These are phyloP conservation scores for Colletotrichum cuscutae DNA, from an alignment of 2,329 filamentous ascomycete genomes.

Conservation along the genomic window DNA sequence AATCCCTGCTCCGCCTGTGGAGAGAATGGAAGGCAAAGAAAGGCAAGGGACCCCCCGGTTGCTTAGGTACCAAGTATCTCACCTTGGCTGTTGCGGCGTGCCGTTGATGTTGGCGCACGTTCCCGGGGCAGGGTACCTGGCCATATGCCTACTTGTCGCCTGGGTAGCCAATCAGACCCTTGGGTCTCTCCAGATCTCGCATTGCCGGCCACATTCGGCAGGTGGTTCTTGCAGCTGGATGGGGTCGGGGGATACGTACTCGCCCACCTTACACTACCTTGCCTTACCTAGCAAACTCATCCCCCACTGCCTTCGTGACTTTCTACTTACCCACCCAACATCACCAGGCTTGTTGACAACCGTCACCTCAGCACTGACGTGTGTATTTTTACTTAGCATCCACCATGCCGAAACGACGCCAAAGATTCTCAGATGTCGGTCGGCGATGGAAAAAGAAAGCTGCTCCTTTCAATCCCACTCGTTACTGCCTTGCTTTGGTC, in stretches of 20 bases:
- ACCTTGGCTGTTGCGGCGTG: not conserved
- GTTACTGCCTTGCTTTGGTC: not conserved
- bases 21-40: not conserved
- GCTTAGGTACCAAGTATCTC: not conserved
- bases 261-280: too few species aligned
- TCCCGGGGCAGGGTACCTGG: not conserved
- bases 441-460: not conserved
- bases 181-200: not conserved
- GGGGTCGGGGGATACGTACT: not conserved
- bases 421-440: not conserved
- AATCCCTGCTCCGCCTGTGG: not conserved
- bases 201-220: slow-evolving; percentile 19
- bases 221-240: slow-evolving; percentile 6
- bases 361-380: not conserved
- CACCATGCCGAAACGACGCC: slow-evolving; percentile 13
- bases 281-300: too few species aligned
- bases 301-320: too few species aligned
- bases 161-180: not conserved
- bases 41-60: not conserved
- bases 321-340: too few species aligned
- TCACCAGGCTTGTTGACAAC: not conserved
- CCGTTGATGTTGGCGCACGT: not conserved
- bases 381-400: slow-evolving; percentile 13
- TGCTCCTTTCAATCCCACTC: not conserved
- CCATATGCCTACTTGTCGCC: not conserved